phyloP scores from a whole-genome alignment of 1,139 yeast genomes.

The Blastobotrys buckinghamii region DNA sequence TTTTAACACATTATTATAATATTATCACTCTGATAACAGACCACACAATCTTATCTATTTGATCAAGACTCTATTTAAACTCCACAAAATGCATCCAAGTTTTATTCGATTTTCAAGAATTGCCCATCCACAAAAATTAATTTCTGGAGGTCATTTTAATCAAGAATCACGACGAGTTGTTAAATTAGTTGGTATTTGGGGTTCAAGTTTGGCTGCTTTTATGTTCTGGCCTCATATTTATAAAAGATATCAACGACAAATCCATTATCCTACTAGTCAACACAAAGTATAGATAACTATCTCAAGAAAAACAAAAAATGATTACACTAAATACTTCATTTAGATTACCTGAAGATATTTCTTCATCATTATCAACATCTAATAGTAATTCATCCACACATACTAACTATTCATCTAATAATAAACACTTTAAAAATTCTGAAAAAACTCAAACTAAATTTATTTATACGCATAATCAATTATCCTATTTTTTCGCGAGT shows the following conservation, averaged over 20 bases:
- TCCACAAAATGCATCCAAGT: slow-evolving; percentile 12
- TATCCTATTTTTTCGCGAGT: background rate
- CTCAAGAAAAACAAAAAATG: background rate
- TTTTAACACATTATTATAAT: background rate
- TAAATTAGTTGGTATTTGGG: slow-evolving; percentile 17
- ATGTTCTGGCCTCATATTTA: slow-evolving; percentile 17
- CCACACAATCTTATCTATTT: background rate
- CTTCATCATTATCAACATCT: no score
- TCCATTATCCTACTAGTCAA: slow-evolving; percentile 6
- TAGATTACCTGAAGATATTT: background rate
- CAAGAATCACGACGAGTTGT: slow-evolving; percentile 14
- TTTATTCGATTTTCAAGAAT: slow-evolving; percentile 11
- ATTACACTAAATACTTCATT: background rate
- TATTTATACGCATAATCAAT: background rate
- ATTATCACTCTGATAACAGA: background rate
- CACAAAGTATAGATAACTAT: slow-evolving; percentile 11
- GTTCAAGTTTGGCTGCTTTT: slow-evolving; percentile 13
- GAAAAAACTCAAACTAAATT: background rate
- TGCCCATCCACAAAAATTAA: slow-evolving; percentile 11
- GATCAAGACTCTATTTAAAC: background rate
- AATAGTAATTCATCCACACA: background rate
- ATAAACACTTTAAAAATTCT: background rate
- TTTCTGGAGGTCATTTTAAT: slow-evolving; percentile 5
- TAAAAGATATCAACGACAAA: slow-evolving; percentile 5
- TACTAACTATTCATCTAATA: no score